Conservation (phyloP, 2,329 filamentous ascomycete species). For the Nemania bipapillata region DNA sequence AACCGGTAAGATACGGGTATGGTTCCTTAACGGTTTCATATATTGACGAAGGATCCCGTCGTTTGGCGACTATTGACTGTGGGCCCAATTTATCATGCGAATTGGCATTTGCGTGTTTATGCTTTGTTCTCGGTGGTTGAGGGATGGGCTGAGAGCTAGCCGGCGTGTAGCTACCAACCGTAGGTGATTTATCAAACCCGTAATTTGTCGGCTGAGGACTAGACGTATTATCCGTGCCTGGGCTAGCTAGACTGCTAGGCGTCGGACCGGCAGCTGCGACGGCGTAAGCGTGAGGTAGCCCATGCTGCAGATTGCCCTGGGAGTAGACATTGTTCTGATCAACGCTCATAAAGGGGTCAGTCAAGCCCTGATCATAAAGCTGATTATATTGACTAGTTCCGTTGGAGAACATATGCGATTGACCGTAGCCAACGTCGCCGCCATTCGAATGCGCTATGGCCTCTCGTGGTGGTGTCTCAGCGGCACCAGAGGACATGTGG, state of each 20-base stretch:
- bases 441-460: constrained; percentile 56
- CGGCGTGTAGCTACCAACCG: constrained; percentile 53
- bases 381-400: constrained; percentile 62
- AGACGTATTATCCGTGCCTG: constrained; percentile 70
- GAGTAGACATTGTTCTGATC: constrained; percentile 64
- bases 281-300: constrained; percentile 72
- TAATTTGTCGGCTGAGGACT: constrained; percentile 67
- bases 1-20: constrained; percentile 89
- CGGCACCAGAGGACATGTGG: constrained; percentile 91
- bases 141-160: constrained; percentile 47
- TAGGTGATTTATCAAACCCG: constrained; percentile 67
- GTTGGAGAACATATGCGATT: constrained; percentile 63
- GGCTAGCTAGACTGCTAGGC: constrained; percentile 70
- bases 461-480: constrained; percentile 80
- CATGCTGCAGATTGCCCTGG: constrained; percentile 70
- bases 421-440: constrained; percentile 56
- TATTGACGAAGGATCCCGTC: constrained; percentile 81
- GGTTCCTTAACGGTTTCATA: constrained; percentile 91
- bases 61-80: constrained; percentile 67
- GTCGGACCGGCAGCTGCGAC: constrained; percentile 65
- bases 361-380: constrained; percentile 63
- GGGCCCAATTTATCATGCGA: constrained; percentile 53
- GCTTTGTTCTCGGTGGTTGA: constrained; percentile 57
- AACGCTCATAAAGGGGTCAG: constrained; percentile 65
- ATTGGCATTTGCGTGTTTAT: constrained; percentile 56